Conservation (phyloP, 495 filamentous ascomycete species). For the Penicillium canariense region DNA sequence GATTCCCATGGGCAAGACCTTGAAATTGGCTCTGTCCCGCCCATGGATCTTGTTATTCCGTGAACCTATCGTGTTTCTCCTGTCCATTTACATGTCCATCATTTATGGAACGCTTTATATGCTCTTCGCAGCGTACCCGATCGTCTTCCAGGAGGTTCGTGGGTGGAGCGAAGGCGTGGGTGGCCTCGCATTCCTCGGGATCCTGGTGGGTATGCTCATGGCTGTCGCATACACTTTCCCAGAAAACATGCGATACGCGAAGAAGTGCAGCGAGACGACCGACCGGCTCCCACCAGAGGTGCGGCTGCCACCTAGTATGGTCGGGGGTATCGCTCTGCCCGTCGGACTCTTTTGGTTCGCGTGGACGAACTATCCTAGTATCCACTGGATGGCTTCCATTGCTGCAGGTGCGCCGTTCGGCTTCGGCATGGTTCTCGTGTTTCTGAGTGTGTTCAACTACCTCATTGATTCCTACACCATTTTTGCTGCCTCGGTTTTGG, state of each 20-base stretch:
- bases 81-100: slow-evolving; percentile 67
- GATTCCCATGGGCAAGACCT: slow-evolving; percentile 21
- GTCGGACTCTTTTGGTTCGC: slow-evolving; percentile 59
- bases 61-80: slow-evolving; percentile 56
- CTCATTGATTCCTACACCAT: slow-evolving; percentile 73
- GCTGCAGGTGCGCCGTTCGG: slow-evolving; percentile 64
- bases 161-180: slow-evolving; percentile 66
- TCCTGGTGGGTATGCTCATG: slow-evolving; percentile 71
- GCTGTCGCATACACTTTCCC: slow-evolving; percentile 46
- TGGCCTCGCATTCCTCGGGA: slow-evolving; percentile 71
- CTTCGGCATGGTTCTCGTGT: slow-evolving; percentile 67
- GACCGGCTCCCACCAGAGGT: slow-evolving; percentile 40
- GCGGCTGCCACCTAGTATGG: slow-evolving; percentile 37
- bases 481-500: slow-evolving; percentile 71
- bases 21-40: slow-evolving; percentile 38
- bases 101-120: slow-evolving; percentile 74
- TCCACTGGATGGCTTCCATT: slow-evolving; percentile 65
- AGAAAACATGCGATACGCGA: slow-evolving; percentile 42
- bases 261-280: slow-evolving; percentile 27
- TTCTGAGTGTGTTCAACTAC: slow-evolving; percentile 69
- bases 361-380: slow-evolving; percentile 60
- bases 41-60: slow-evolving; percentile 42
- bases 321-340: slow-evolving; percentile 41
- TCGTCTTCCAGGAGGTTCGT: slow-evolving; percentile 70
- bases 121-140: slow-evolving; percentile 72